phyloP scores from a whole-genome alignment of 1,284 basidiomycete genomes.

The Boletus sp. region DNA sequence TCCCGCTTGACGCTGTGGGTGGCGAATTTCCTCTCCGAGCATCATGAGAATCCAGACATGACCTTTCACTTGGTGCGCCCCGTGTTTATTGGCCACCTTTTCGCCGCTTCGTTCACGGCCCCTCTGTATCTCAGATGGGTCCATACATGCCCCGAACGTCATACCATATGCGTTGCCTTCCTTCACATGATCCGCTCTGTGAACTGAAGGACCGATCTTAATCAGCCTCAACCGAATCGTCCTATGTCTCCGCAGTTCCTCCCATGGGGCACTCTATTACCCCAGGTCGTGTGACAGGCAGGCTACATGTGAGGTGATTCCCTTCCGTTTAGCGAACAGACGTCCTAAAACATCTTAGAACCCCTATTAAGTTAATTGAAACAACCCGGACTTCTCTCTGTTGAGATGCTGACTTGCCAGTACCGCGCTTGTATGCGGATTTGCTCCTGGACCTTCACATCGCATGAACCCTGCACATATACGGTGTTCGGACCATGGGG shows the following conservation, averaged over 20 bases:
- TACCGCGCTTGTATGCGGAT: neutral
- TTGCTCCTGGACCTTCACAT: constrained; percentile 13
- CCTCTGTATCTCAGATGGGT: constrained; percentile 1
- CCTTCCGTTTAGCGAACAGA: constrained; percentile 4
- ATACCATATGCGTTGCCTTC: constrained; percentile 18
- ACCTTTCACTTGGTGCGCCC: constrained; percentile 5
- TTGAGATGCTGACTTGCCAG: constrained; percentile 3
- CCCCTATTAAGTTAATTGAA: constrained; percentile 9
- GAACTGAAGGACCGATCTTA: constrained; percentile 13
- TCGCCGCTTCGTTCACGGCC: constrained; percentile 14
- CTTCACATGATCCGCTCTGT: constrained; percentile 27
- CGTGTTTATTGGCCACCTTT: constrained; percentile 8
- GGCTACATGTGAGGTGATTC: constrained; percentile 10
- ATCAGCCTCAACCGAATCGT: constrained; percentile 9
- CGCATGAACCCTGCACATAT: neutral
- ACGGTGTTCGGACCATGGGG: neutral
- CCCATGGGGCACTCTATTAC: constrained; percentile 31
- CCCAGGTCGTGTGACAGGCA: constrained; percentile 29
- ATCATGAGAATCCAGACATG: constrained; percentile 16
- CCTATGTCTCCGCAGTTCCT: constrained; percentile 20
- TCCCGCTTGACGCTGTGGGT: constrained; percentile 2
- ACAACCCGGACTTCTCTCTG: constrained; percentile 2
- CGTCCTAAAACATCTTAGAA: constrained; percentile 2
- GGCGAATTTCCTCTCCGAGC: constrained; percentile 5
- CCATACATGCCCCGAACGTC: constrained; percentile 15